Conservation (phyloP, 2,329 filamentous ascomycete species). For the Arthrobotrys sphaeroides region DNA sequence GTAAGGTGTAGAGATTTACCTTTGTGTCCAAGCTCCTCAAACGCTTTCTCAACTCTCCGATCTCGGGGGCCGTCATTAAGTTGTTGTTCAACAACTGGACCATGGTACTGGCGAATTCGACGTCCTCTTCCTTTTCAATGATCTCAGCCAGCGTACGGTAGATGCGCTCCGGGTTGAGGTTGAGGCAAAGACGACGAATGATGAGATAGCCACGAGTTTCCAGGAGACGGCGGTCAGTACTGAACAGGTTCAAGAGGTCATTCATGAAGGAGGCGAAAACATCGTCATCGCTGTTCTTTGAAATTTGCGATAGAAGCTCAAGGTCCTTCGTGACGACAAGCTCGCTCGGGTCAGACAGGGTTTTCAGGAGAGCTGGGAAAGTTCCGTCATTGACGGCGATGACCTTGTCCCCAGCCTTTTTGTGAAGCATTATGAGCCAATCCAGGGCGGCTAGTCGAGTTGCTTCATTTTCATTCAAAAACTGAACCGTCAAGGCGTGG, state of each 20-base stretch:
- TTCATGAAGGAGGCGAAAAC: conserved; percentile 99
- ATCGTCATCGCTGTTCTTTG: conserved; percentile 92
- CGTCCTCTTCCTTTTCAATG: conserved; percentile 95
- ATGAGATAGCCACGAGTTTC: conserved; percentile 96
- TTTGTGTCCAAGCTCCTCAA: conserved; percentile 89
- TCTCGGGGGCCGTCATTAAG: conserved; percentile 93
- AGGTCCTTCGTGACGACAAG: conserved; percentile 95
- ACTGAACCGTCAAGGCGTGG: conserved; percentile 88
- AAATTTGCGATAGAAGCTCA: conserved; percentile 93
- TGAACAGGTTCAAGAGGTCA: conserved; percentile 92
- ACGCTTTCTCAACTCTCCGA: conserved; percentile 88
- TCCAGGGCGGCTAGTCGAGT: conserved; percentile 92
- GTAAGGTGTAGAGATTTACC: conserved; percentile 62
- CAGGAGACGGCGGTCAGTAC: conserved; percentile 87
- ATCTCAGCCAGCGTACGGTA: conserved; percentile 96
- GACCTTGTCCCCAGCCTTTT: conserved; percentile 91
- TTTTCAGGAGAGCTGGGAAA: conserved; percentile 94
- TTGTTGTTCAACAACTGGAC: conserved; percentile 99
- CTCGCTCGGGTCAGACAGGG: conserved; percentile 91
- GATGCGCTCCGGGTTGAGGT: conserved; percentile 90
- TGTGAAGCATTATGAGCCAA: conserved; percentile 97
- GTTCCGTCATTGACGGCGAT: conserved; percentile 92
- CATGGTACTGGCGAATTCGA: conserved; percentile 99
- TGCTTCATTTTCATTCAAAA: conserved; percentile 95
- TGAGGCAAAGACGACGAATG: conserved; percentile 92